These are phyloP conservation scores for Gyrodon lividus DNA, from an alignment of 768 basidiomycete genomes.

Conservation along the genomic window DNA sequence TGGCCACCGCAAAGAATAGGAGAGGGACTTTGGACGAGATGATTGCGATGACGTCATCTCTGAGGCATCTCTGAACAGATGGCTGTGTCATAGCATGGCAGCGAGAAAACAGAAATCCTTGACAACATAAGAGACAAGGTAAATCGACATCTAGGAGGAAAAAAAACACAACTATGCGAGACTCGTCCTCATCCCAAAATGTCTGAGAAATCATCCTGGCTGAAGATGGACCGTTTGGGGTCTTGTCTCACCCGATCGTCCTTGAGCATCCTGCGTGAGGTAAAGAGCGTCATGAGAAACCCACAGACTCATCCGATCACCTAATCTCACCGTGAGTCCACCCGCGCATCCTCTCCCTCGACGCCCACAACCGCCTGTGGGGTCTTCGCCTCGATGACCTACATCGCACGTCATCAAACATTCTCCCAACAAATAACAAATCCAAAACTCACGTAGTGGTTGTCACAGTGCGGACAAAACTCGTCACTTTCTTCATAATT, in stretches of 20 bases:
- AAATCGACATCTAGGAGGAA: background rate
- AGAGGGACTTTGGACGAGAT: no score
- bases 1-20: no score
- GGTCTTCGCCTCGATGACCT: slow-evolving; percentile 93
- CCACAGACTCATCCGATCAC: background rate
- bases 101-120: no score
- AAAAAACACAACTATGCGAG: background rate
- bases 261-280: slow-evolving; percentile 70
- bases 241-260: slow-evolving; percentile 74
- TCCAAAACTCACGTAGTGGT: slow-evolving; percentile 80
- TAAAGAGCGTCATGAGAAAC: background rate
- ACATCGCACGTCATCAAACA: slow-evolving; percentile 1
- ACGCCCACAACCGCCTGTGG: slow-evolving; percentile 83
- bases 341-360: slow-evolving; percentile 87
- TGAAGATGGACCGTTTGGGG: slow-evolving; percentile 48
- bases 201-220: slow-evolving; percentile 49
- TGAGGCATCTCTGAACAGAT: no score
- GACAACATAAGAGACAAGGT: background rate
- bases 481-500: slow-evolving; percentile 96
- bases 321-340: slow-evolving; percentile 73
- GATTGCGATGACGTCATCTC: no score
- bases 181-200: slow-evolving; percentile 34
- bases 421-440: background rate
- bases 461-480: slow-evolving; percentile 97
- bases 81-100: no score